Evolutionary conservation across 1,284 basidiomycete species (phyloP), one percentile per base, ranked within the genome.

Genomic region (Trichosporon inkin): DNA sequence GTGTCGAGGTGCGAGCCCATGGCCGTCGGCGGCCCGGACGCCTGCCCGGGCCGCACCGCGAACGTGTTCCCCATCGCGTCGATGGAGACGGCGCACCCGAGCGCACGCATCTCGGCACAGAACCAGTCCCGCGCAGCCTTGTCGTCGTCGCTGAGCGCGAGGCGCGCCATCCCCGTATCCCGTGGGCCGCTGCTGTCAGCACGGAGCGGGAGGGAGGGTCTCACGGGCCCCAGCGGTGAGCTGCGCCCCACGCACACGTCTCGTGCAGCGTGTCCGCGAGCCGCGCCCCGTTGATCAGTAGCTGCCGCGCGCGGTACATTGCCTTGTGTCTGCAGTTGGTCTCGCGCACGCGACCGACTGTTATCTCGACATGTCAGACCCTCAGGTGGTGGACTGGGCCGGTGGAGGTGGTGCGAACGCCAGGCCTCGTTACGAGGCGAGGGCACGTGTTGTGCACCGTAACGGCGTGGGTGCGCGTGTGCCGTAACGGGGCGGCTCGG

Each of bases 61-160:
- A 74, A 76, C 64, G 73, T 73, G 65, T 74, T 74, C 11, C 74
- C 74, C 71, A 76, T 75, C 20, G 57, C 17, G 55, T 71, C 69
- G 8, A 70, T 60, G n/a, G 63, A 68, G 44, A 75, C 67, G 14
- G 58, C 53, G 59, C 73, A 76, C 0, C 72, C 74, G 1, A 76
- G 67, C 24, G 61, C 61, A 39, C 65, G 53, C 40, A 66, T 63
- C 62, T 75, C 69, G 17, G 60, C 49, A 16, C 65, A 57, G 52
- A 75, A 70, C 74, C 74, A 76, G 24, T 68, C 62, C 53, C 74
- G 66, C 14, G 64, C 74, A 1, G 17, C 40, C 17, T 68, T 69
- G 57, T 76, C 74, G 34, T 73, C 64, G 47, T 73, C 67, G 51
- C 68, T 60, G 2, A 75, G 65, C 11, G 70, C 66, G 14, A 74